These are phyloP conservation scores for Panicum miliaceum DNA, from an alignment of 176 grass and related monocot genomes.

Conservation along the genomic window DNA sequence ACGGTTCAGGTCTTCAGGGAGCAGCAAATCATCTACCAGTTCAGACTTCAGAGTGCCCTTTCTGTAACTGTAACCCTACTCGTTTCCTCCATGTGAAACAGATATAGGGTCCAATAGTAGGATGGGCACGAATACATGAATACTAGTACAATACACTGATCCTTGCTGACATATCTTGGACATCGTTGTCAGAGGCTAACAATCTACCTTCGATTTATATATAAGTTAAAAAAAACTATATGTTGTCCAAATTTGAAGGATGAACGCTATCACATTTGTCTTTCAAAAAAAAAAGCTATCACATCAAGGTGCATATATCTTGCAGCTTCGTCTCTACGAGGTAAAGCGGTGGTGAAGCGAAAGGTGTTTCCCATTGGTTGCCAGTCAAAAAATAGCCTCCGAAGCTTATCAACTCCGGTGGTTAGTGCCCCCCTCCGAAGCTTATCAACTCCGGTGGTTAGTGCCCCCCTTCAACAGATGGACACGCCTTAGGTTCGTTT, in stretches of 20 bases:
- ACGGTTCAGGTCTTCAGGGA: neutral
- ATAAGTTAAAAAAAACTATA: neutral
- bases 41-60: conserved; percentile 12
- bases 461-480: neutral
- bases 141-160: neutral
- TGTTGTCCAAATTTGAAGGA: neutral
- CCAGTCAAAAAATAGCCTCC: conserved; percentile 6
- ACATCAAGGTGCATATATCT: neutral
- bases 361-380: neutral
- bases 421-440: neutral
- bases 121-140: neutral
- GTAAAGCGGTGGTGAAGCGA: conserved; percentile 9
- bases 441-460: conserved; percentile 12
- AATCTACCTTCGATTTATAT: neutral
- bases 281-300: too few species aligned
- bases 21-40: conserved; percentile 16
- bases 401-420: conserved; percentile 10
- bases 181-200: neutral
- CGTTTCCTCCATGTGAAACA: neutral
- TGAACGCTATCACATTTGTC: neutral
- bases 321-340: neutral
- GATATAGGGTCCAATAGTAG: neutral
- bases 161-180: neutral
- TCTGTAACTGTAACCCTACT: neutral
- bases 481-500: conserved; percentile 16